Conservation (phyloP, 2,329 filamentous ascomycete genomes). For the Neopestalotiopsis clavispora region DNA sequence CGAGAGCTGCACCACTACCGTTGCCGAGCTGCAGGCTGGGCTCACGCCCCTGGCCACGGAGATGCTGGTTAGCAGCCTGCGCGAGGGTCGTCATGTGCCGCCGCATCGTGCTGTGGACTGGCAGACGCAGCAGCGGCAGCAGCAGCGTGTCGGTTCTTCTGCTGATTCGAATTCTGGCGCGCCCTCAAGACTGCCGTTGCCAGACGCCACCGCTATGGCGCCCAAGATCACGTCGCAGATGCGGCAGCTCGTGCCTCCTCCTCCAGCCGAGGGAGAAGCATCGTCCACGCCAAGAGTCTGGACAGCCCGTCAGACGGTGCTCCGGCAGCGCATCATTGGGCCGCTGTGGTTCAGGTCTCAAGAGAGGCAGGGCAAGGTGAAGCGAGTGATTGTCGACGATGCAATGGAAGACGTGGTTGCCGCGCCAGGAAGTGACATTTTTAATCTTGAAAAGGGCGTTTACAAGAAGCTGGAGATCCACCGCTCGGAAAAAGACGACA, state of each 20-base stretch:
- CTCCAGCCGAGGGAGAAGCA: not conserved
- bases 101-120: constrained; percentile 42
- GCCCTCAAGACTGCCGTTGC: constrained; percentile 18
- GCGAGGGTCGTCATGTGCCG: constrained; percentile 66
- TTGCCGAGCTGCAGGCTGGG: constrained; percentile 53
- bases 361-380: constrained; percentile 23
- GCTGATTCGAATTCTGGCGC: too few species aligned
- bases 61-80: constrained; percentile 72
- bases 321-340: constrained; percentile 65
- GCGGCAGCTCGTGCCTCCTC: constrained; percentile 57
- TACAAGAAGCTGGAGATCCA: not conserved
- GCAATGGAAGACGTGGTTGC: not conserved
- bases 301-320: not conserved
- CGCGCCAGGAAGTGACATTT: not conserved
- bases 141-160: constrained; percentile 15
- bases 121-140: constrained; percentile 38
- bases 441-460: not conserved
- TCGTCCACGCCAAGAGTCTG: not conserved
- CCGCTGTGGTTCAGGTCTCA: constrained; percentile 64
- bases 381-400: constrained; percentile 43
- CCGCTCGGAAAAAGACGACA: not conserved
- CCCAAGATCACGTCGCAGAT: constrained; percentile 74
- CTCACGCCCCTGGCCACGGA: constrained; percentile 70
- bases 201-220: constrained; percentile 54
- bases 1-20: constrained; percentile 45